Conservation (phyloP, 2,329 filamentous ascomycete species). For the Proliferodiscus dingleyae region DNA sequence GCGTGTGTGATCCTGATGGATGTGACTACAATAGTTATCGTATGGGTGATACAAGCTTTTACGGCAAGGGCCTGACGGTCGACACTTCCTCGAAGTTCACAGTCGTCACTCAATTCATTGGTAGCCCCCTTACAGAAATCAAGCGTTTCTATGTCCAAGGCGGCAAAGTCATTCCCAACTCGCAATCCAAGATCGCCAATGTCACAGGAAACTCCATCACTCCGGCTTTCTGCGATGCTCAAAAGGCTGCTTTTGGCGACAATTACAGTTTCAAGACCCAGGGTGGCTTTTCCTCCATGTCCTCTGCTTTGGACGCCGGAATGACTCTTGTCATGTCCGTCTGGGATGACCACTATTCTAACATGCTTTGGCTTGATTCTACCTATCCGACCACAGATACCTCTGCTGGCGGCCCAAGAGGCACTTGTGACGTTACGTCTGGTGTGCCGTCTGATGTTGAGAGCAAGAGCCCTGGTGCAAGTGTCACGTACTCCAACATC, state of each 20-base stretch:
- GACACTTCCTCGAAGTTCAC: conserved; percentile 49
- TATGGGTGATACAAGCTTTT: conserved; percentile 51
- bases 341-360: conserved; percentile 51
- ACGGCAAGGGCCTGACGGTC: conserved; percentile 47
- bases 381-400: conserved; percentile 47
- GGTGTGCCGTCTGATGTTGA: conserved; percentile 49
- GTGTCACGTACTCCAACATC: conserved; percentile 34
- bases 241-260: conserved; percentile 51
- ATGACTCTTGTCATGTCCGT: conserved; percentile 56
- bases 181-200: conserved; percentile 39
- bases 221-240: conserved; percentile 47
- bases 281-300: conserved; percentile 53
- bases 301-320: conserved; percentile 43
- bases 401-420: conserved; percentile 45
- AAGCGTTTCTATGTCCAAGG: conserved; percentile 51
- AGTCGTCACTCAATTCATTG: conserved; percentile 56
- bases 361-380: conserved; percentile 71
- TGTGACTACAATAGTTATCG: conserved; percentile 59
- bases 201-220: conserved; percentile 49
- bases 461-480: conserved; percentile 38
- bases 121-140: conserved; percentile 45
- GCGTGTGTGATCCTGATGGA: conserved; percentile 54
- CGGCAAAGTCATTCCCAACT: conserved; percentile 47
- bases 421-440: conserved; percentile 46
- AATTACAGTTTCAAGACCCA: conserved; percentile 45